Evolutionary conservation across 495 filamentous ascomycete genomes (phyloP), one percentile per base, ranked within the genome.

Genomic region (Xylaria intraflava): DNA sequence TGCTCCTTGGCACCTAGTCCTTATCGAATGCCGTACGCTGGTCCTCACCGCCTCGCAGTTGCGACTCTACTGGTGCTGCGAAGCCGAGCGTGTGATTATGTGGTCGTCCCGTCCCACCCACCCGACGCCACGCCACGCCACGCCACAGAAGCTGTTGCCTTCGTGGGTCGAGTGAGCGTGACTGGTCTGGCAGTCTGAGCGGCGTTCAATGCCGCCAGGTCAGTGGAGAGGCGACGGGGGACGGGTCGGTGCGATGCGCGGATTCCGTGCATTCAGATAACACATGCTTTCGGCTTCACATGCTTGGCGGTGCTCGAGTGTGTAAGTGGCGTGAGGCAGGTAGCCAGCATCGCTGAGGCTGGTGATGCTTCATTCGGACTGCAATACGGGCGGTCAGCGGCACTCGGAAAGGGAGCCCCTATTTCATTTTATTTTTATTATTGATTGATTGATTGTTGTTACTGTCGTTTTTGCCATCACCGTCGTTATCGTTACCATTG

Each of bases 241-340:
- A 39, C 45, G 52, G 52, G 27, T 55, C 45, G 52, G 45, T 55
- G 45, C 52, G 52, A 48, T 55, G 52, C 52, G 52, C 33, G 24
- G 1, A 16, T 47, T 49, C 45, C 38, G 20, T 49, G 23, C 52
- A 39, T 48, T 16, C 40, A 12, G n/a, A 4, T 20, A 30, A 36
- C 26, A 35, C 38, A 43, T 42, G 36, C 52, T 49, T 55, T 33
- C 26, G 30, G 33, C 4, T n/a, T n/a, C n/a, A n/a, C n/a, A n/a
- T n/a, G n/a, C n/a, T n/a, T n/a, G n/a, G n/a, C n/a, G n/a, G 8
- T n/a, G 31, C 12, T 12, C 31, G 14, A 35, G 35, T 16, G 35
- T 38, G 35, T 38, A 17, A 38, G 35, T 38, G 35, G n/a, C 35
- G 35, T 17, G n/a, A 38, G 14, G 17, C 35, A 38, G 35, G 9